These are phyloP conservation scores for Mikania micrantha DNA, from an alignment of 129 eudicot species.

Conservation along the genomic window DNA sequence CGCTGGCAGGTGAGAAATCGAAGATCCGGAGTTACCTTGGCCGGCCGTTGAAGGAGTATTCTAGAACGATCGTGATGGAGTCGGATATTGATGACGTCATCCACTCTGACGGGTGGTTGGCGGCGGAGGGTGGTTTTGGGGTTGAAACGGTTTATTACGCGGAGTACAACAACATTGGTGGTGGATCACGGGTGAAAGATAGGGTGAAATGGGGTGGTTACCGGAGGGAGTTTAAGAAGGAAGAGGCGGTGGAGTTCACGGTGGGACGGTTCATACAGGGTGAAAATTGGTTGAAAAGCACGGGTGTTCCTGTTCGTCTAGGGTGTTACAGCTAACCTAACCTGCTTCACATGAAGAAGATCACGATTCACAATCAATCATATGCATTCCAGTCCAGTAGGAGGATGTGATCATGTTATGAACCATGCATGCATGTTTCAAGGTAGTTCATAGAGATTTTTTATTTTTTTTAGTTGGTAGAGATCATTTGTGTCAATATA, in stretches of 20 bases:
- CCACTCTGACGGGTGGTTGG: conserved; percentile 57
- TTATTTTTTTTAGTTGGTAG: conserved; percentile 9
- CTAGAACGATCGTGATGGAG: conserved; percentile 65
- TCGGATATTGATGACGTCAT: conserved; percentile 47
- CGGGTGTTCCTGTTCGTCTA: conserved; percentile 38
- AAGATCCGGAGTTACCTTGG: conserved; percentile 54
- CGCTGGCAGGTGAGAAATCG: conserved; percentile 26
- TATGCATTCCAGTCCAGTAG: too few species aligned
- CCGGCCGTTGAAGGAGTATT: conserved; percentile 67
- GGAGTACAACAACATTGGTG: conserved; percentile 54
- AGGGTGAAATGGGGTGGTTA: conserved; percentile 71
- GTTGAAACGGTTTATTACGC: conserved; percentile 50
- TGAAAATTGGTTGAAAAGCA: conserved; percentile 45
- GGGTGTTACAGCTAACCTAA: conserved; percentile 29
- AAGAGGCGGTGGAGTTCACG: conserved; percentile 45
- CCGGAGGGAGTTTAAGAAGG: conserved; percentile 29
- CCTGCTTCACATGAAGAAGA: too few species aligned
- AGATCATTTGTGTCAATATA: background rate
- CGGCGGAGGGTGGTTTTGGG: conserved; percentile 43
- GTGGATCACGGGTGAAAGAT: conserved; percentile 33
- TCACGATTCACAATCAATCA: too few species aligned
- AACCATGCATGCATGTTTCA: background rate
- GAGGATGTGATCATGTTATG: background rate
- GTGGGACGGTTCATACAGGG: conserved; percentile 57
- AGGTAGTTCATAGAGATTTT: conserved; percentile 8